phyloP scores from a whole-genome alignment of 345 rosid genomes.

The Acer campestre region DNA sequence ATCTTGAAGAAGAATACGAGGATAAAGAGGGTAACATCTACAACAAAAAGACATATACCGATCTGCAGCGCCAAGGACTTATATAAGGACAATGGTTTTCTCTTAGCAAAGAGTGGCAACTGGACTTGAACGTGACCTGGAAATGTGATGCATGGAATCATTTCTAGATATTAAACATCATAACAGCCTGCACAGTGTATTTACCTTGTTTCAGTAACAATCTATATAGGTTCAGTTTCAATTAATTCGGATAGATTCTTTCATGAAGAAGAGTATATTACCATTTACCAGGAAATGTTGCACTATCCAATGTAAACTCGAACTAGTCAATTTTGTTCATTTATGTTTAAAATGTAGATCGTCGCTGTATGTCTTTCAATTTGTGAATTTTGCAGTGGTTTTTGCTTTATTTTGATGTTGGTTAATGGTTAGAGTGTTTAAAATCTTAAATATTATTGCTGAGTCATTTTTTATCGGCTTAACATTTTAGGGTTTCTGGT shows the following conservation, averaged over 20 bases:
- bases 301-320: neutral
- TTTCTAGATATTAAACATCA: neutral
- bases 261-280: neutral
- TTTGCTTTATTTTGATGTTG: no score
- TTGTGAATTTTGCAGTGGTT: no score
- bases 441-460: no score
- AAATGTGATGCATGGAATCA: neutral
- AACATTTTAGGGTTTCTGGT: no score
- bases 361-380: neutral
- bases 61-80: slow-evolving; percentile 97
- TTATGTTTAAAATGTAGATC: neutral
- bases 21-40: slow-evolving; percentile 97
- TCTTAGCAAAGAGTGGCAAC: neutral
- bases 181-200: neutral
- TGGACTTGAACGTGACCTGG: neutral
- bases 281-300: neutral
- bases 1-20: slow-evolving; percentile 99
- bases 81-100: slow-evolving; percentile 39
- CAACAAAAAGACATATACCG: slow-evolving; percentile 95
- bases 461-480: no score
- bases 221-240: neutral
- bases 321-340: neutral
- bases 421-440: no score
- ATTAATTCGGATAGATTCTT: neutral
- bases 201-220: neutral